phyloP scores from a whole-genome alignment of 83 land plant genomes.

The Diphasiastrum complanatum region DNA sequence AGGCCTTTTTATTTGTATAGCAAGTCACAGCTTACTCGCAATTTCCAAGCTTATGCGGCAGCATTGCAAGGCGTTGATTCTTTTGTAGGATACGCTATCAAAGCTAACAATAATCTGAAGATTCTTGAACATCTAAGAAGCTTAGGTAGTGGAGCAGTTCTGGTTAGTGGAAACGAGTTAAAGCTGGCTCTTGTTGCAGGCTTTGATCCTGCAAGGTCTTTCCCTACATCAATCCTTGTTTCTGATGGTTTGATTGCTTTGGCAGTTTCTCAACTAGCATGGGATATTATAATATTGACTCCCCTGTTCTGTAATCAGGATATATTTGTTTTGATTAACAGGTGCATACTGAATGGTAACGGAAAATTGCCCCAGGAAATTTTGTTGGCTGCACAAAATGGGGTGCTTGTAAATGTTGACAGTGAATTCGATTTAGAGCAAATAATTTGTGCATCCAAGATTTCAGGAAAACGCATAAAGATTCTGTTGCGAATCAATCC shows the following conservation, averaged over 20 bases:
- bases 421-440: conserved; percentile 91
- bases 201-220: conserved; percentile 77
- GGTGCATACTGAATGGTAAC: conserved; percentile 95
- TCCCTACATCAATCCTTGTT: neutral
- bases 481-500: conserved; percentile 91
- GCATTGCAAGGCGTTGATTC: conserved; percentile 70
- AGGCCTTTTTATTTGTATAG: conserved; percentile 89
- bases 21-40: conserved; percentile 78
- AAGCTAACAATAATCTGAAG: conserved; percentile 91
- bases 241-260: neutral
- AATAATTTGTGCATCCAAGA: conserved; percentile 62
- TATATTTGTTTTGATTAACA: conserved; percentile 17
- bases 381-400: conserved; percentile 73
- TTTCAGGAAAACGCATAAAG: conserved; percentile 55
- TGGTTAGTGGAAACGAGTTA: conserved; percentile 91
- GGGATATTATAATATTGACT: neutral
- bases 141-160: conserved; percentile 84
- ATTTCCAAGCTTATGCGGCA: conserved; percentile 55
- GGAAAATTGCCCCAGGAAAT: conserved; percentile 82
- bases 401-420: conserved; percentile 79
- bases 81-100: conserved; percentile 82
- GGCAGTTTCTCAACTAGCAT: neutral
- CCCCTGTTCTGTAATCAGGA: neutral
- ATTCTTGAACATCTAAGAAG: conserved; percentile 63
- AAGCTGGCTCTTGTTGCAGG: conserved; percentile 73